Conservation (phyloP, 768 basidiomycete genomes). For the Chalciporus piperatus region DNA sequence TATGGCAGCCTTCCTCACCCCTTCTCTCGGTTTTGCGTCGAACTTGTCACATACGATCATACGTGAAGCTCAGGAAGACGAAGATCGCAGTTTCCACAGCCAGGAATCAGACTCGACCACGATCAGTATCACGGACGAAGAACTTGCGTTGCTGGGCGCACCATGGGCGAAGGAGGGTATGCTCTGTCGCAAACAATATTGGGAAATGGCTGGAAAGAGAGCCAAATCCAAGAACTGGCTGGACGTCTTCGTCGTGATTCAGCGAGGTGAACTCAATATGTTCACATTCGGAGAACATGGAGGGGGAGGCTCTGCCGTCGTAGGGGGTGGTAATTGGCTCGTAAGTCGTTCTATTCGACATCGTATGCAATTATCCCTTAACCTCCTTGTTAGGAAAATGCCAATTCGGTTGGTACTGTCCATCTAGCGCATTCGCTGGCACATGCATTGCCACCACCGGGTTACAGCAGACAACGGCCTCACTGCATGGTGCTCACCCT, state of each 20-base stretch:
- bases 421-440: slow-evolving; percentile 85
- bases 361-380: slow-evolving; percentile 9
- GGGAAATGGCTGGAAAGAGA: slow-evolving; percentile 80
- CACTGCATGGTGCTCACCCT: slow-evolving; percentile 94
- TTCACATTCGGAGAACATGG: slow-evolving; percentile 86
- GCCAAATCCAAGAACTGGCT: slow-evolving; percentile 90
- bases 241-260: slow-evolving; percentile 94
- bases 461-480: slow-evolving; percentile 87
- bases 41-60: slow-evolving; percentile 97
- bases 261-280: slow-evolving; percentile 93
- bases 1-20: slow-evolving; percentile 68
- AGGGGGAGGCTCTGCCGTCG: slow-evolving; percentile 55
- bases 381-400: slow-evolving; percentile 65
- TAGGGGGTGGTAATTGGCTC: slow-evolving; percentile 98
- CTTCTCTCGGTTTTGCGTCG: slow-evolving; percentile 93
- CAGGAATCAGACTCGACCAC: slow-evolving; percentile 63
- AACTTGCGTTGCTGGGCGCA: slow-evolving; percentile 89
- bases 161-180: slow-evolving; percentile 99
- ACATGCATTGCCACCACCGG: slow-evolving; percentile 84
- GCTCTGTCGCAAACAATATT: slow-evolving; percentile 92
- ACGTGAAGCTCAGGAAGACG: slow-evolving; percentile 87
- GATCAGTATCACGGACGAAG: slow-evolving; percentile 91
- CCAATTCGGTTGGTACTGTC: slow-evolving; percentile 78
- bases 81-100: slow-evolving; percentile 67
- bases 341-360: slow-evolving; percentile 48